phyloP scores from a whole-genome alignment of 495 filamentous ascomycete species.

The Neurospora hispaniola region DNA sequence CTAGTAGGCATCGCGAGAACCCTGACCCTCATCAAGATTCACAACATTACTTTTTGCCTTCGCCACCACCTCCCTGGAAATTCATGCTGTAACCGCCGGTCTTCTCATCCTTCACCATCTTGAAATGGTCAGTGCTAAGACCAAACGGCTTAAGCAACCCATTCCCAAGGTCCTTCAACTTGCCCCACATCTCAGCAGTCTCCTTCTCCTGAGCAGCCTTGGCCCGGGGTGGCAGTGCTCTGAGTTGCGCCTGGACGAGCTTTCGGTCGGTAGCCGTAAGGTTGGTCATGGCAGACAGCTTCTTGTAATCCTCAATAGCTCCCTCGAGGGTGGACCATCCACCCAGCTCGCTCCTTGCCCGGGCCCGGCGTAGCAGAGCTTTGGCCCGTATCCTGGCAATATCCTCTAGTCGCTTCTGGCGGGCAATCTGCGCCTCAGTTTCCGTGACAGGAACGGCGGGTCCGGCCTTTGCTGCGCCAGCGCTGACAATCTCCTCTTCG shows the following conservation, averaged over 20 bases:
- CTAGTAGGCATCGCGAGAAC: too few species aligned
- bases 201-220: constrained; percentile 73
- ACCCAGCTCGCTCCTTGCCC: constrained; percentile 56
- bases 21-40: background rate
- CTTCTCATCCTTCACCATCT: constrained; percentile 81
- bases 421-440: constrained; percentile 17
- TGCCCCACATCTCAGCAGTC: constrained; percentile 92
- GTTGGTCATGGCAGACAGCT: constrained; percentile 42
- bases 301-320: constrained; percentile 67
- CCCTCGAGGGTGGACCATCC: constrained; percentile 77
- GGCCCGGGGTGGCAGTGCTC: constrained; percentile 51
- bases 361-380: constrained; percentile 74
- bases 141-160: constrained; percentile 88
- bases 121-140: constrained; percentile 83
- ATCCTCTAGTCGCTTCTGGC: constrained; percentile 40
- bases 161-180: constrained; percentile 88
- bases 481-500: constrained; percentile 46
- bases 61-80: constrained; percentile 45
- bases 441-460: constrained; percentile 30
- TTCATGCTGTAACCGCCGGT: constrained; percentile 90
- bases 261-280: constrained; percentile 53
- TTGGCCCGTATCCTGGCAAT: constrained; percentile 74
- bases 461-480: constrained; percentile 38
- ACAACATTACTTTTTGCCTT: background rate
- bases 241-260: constrained; percentile 54